Evolutionary conservation across 2,329 filamentous ascomycete genomes (phyloP), one percentile per base, ranked within the genome.

Genomic region (Akanthomyces uredinophilus): DNA sequence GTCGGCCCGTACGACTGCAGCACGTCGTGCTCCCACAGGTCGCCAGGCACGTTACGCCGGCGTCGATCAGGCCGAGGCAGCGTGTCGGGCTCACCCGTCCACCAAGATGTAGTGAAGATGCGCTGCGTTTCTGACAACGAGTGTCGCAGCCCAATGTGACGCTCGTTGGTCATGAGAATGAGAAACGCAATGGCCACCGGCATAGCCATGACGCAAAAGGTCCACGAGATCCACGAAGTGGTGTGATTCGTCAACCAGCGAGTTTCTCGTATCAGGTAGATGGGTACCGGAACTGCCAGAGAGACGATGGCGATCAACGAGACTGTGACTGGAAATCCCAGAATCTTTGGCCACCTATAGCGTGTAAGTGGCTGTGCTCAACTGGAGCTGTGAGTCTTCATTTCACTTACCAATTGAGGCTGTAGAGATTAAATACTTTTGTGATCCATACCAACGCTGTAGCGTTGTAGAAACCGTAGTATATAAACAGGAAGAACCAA

Each of bases 361-460:
- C 20, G 22, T 37, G 58, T 60, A 46, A 60, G 58, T 50, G 16
- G 46, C 22, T n/a, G 22, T 18, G 41, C 4, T 5, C 27, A 14
- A 22, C 18, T 32, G 11, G 22, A 41, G 8, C 22, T 5, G 11
- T 37, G 11, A 46, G 5, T 4, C 27, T 1, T 14, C 8, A 20
- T 11, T 27, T 16, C 20, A 49, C 65, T 32, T 65, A 73, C 87
- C 87, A 89, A 73, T 89, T 89, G 62, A 89, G 76, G 64, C 83
- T 85, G 77, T 89, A 89, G 24, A 89, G 78, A 68, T 89, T 89
- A 72, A 89, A 89, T 5, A 89, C 81, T 69, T 88, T 89, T 53
- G 87, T 89, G 70, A 89, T 88, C 85, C 86, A 89, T 64, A 87
- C 82, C 67, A 89, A 74, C 2, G 86, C 87, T 5, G 85, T 87